Conservation (phyloP, 2,329 filamentous ascomycete genomes). For the Calonectria crousiana region DNA sequence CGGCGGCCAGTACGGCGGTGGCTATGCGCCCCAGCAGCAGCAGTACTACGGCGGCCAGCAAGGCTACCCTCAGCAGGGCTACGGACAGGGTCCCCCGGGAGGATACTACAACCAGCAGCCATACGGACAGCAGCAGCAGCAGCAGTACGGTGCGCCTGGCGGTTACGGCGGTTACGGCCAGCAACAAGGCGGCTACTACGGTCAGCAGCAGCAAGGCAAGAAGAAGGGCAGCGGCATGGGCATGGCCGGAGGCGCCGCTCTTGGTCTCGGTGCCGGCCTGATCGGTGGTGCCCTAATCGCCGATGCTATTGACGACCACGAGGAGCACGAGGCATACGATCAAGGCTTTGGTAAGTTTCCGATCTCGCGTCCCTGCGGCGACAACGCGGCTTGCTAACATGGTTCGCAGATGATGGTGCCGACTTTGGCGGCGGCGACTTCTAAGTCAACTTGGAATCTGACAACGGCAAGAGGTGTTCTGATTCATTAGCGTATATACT, state of each 20-base stretch:
- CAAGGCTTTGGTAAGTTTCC: conserved; percentile 56
- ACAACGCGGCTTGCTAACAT: conserved; percentile 29
- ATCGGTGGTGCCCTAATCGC: conserved; percentile 81
- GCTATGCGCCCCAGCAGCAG: conserved; percentile 37
- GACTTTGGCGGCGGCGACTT: conserved; percentile 42
- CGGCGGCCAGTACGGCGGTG: background rate
- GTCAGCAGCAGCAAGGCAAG: conserved; percentile 54
- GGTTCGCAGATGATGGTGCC: conserved; percentile 47
- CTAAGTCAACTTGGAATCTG: conserved; percentile 19
- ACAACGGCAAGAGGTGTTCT: background rate
- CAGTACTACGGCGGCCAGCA: conserved; percentile 32
- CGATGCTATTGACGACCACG: conserved; percentile 72
- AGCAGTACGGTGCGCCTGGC: conserved; percentile 38
- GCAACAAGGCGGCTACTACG: conserved; percentile 45
- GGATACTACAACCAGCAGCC: conserved; percentile 43
- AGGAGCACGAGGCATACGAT: conserved; percentile 66
- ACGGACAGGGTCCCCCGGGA: conserved; percentile 42
- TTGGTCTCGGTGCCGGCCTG: conserved; percentile 85
- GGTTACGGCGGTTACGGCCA: conserved; percentile 48
- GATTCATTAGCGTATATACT: conserved; percentile 22
- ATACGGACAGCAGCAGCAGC: conserved; percentile 34
- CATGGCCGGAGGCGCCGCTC: conserved; percentile 77
- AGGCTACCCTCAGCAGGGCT: conserved; percentile 39
- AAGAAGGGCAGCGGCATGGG: conserved; percentile 66
- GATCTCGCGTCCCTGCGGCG: background rate